A percentile compares a stretch with the other conserved stretches of the same genome.
Conservation (phyloP, 306 rosid genomes). For the Pachyrhizus erosus region DNA sequence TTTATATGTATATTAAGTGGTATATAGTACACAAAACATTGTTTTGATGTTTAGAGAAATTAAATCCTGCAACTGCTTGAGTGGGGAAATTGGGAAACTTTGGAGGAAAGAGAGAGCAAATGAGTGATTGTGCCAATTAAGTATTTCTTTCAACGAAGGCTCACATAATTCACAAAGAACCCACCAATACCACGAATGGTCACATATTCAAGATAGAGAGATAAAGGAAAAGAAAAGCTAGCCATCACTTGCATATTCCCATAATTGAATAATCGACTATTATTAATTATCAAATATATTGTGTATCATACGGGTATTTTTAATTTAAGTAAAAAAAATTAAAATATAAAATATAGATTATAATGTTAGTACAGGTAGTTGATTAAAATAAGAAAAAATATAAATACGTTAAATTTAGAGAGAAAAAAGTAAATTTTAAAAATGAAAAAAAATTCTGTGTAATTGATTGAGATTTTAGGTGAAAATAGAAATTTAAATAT, state of each 20-base stretch:
- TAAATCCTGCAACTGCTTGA: not conserved
- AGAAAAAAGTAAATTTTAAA: not conserved
- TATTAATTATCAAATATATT: not conserved
- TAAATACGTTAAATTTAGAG: not conserved
- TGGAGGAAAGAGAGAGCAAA: not conserved
- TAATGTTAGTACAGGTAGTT: no score
- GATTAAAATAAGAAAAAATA: not conserved
- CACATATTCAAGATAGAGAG: conserved; percentile 31
- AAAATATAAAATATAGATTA: no score
- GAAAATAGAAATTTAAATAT: not conserved
- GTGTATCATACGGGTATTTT: not conserved
- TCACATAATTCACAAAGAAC: conserved; percentile 44
- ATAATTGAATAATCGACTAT: not conserved
- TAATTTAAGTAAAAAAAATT: not conserved
- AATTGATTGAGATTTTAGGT: not conserved
- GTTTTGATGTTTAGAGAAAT: not conserved
- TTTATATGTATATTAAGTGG: not conserved
- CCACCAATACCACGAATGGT: conserved; percentile 29
- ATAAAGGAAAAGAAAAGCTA: conserved; percentile 31
- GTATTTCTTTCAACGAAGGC: not conserved
- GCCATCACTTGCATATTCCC: conserved; percentile 35
- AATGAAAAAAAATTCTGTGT: not conserved
- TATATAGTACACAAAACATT: not conserved
- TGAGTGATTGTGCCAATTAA: not conserved
- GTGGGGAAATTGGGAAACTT: not conserved